A percentile compares a stretch with the other conserved stretches of the same genome.
These are phyloP conservation scores for Erysimum cheiranthoides DNA, from an alignment of 345 rosid genomes.

Conservation along the genomic window DNA sequence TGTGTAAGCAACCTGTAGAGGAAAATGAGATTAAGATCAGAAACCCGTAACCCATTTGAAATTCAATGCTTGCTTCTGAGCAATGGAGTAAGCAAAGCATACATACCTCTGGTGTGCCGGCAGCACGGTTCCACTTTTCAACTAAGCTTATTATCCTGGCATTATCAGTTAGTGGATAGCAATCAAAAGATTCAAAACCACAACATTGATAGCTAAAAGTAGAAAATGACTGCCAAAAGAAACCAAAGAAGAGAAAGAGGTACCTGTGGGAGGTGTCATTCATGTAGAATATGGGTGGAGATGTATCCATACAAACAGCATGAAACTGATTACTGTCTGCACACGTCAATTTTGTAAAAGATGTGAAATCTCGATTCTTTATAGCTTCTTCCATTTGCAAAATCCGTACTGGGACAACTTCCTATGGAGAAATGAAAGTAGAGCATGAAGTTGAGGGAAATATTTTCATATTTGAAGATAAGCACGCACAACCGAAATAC, in stretches of 20 bases:
- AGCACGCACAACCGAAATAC: slow-evolving; percentile 45
- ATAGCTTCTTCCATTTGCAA: slow-evolving; percentile 88
- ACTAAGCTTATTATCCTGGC: slow-evolving; percentile 82
- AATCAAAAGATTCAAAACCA: slow-evolving; percentile 24
- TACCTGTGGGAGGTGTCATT: slow-evolving; percentile 97
- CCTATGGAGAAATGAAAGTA: slow-evolving; percentile 50
- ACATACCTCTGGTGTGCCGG: slow-evolving; percentile 78
- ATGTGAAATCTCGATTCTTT: slow-evolving; percentile 67
- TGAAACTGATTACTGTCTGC: slow-evolving; percentile 98
- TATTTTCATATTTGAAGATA: background rate
- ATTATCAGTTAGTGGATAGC: slow-evolving; percentile 15
- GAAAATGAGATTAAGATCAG: background rate
- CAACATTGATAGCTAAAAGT: slow-evolving; percentile 7
- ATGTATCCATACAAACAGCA: slow-evolving; percentile 92
- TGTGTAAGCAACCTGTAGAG: slow-evolving; percentile 85
- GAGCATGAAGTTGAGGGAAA: background rate
- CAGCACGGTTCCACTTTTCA: slow-evolving; percentile 87
- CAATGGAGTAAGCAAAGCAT: slow-evolving; percentile 1
- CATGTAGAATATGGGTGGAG: slow-evolving; percentile 97
- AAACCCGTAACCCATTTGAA: background rate
- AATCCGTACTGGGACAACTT: slow-evolving; percentile 83
- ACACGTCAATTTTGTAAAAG: slow-evolving; percentile 79
- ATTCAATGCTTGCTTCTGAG: background rate
- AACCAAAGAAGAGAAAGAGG: slow-evolving; percentile 26
- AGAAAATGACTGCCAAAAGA: slow-evolving; percentile 8